Evolutionary conservation across 1,284 basidiomycete species (phyloP).

Genomic region (Marasmius sp.): DNA sequence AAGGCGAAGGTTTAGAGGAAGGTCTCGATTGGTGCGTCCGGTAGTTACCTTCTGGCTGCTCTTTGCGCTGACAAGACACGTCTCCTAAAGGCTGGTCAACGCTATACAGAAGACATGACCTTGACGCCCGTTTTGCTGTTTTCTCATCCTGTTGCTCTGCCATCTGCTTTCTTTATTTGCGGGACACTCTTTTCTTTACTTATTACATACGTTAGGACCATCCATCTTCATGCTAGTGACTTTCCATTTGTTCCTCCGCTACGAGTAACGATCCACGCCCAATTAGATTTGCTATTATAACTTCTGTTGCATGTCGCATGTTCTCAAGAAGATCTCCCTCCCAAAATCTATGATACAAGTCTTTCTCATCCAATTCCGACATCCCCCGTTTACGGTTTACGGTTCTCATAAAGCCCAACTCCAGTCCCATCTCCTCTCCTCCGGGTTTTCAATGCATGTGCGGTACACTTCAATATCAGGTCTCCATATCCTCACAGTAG

Average conservation of each 20-base stretch:
- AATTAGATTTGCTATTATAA: not conserved
- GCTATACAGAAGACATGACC: slow-evolving; percentile 77
- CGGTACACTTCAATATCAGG: slow-evolving; percentile 55
- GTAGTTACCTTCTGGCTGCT: not conserved
- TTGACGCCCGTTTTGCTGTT: slow-evolving; percentile 6
- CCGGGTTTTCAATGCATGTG: slow-evolving; percentile 51
- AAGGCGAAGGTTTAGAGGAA: slow-evolving; percentile 95
- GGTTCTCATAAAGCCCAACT: slow-evolving; percentile 40
- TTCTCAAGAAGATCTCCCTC: not conserved
- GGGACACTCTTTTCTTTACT: not conserved
- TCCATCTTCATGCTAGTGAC: not conserved
- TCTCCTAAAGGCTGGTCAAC: slow-evolving; percentile 66
- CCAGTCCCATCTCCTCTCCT: slow-evolving; percentile 67
- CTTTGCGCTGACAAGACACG: not conserved
- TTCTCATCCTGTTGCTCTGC: not conserved
- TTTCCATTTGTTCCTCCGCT: not conserved
- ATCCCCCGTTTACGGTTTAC: not conserved
- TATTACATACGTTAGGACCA: not conserved
- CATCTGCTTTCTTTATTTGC: not conserved
- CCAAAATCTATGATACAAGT: no score
- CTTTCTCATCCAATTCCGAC: no score
- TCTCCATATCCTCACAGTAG: slow-evolving; percentile 73
- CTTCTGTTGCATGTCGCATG: not conserved
- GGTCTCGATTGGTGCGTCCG: slow-evolving; percentile 77
- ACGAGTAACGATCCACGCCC: not conserved